Percentiles rank a stretch among this genome's conserved stretches.
Conservation (phyloP, 192 early-diverging fungal genomes). For the Gamsiella multidivaricata region DNA sequence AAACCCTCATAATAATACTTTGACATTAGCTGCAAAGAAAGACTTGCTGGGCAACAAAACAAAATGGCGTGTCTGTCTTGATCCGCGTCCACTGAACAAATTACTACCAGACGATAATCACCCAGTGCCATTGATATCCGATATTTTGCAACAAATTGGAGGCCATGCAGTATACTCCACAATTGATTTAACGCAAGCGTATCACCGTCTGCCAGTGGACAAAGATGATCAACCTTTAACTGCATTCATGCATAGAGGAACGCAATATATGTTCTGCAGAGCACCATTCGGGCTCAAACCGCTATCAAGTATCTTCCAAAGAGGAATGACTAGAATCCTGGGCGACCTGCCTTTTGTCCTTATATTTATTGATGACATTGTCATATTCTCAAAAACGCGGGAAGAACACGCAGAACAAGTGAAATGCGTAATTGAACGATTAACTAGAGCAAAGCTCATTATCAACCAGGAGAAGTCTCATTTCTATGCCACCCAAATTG, state of each 20-base stretch:
- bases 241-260: conserved; percentile 5
- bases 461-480: conserved; percentile 16
- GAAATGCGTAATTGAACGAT: background rate
- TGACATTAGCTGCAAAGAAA: conserved; percentile 2
- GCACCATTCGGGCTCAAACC: conserved; percentile 11
- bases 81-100: conserved; percentile 9
- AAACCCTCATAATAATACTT: conserved; percentile 6
- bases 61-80: conserved; percentile 5
- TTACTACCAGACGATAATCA: conserved; percentile 3
- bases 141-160: background rate
- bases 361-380: conserved; percentile 12
- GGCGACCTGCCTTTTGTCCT: background rate
- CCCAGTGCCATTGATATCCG: conserved; percentile 2
- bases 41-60: background rate
- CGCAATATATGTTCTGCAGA: conserved; percentile 10
- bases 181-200: conserved; percentile 10
- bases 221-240: conserved; percentile 9
- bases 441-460: conserved; percentile 1
- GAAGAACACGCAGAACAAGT: conserved; percentile 5
- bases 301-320: conserved; percentile 1
- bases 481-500: conserved; percentile 8
- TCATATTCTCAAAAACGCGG: background rate
- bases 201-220: conserved; percentile 5
- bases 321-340: conserved; percentile 4
- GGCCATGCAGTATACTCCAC: conserved; percentile 9